These are phyloP conservation scores for Wilcoxina mikolae DNA, from an alignment of 495 filamentous ascomycete genomes.

Conservation along the genomic window DNA sequence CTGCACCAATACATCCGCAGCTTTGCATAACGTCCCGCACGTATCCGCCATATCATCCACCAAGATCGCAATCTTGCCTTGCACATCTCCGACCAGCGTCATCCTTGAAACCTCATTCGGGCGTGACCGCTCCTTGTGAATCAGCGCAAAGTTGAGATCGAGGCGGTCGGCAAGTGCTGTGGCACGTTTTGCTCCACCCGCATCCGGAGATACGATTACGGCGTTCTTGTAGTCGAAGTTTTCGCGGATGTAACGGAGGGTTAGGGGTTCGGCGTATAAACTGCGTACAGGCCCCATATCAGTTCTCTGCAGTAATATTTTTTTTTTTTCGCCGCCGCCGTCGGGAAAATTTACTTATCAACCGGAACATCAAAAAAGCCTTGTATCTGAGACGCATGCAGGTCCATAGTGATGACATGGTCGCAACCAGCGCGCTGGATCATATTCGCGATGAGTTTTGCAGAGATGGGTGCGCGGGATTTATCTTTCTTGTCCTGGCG, in stretches of 20 bases:
- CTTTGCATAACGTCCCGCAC: slow-evolving; percentile 90
- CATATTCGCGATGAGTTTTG: slow-evolving; percentile 31
- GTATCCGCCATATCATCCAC: slow-evolving; percentile 81
- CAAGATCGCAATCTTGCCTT: slow-evolving; percentile 43
- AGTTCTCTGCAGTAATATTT: not conserved
- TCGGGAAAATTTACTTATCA: slow-evolving; percentile 38
- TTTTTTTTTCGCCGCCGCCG: not conserved
- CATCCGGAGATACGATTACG: slow-evolving; percentile 92
- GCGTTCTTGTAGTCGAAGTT: slow-evolving; percentile 70
- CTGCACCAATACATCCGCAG: slow-evolving; percentile 75
- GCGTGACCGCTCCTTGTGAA: slow-evolving; percentile 92
- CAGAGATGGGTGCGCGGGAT: slow-evolving; percentile 29
- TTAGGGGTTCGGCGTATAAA: slow-evolving; percentile 89
- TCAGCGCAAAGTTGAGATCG: slow-evolving; percentile 86
- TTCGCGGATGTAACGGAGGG: slow-evolving; percentile 80
- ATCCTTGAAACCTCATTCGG: slow-evolving; percentile 95
- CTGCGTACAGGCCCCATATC: slow-evolving; percentile 35
- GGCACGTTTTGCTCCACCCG: slow-evolving; percentile 88
- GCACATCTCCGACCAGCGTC: slow-evolving; percentile 74
- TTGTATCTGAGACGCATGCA: slow-evolving; percentile 48
- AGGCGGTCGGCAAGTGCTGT: slow-evolving; percentile 90
- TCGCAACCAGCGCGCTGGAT: slow-evolving; percentile 33
- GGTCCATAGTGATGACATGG: slow-evolving; percentile 48
- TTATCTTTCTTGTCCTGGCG: slow-evolving; percentile 99
- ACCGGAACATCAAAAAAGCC: slow-evolving; percentile 28